Conservation (phyloP, 2,329 filamentous ascomycete species). For the Fusarium bactridioides region DNA sequence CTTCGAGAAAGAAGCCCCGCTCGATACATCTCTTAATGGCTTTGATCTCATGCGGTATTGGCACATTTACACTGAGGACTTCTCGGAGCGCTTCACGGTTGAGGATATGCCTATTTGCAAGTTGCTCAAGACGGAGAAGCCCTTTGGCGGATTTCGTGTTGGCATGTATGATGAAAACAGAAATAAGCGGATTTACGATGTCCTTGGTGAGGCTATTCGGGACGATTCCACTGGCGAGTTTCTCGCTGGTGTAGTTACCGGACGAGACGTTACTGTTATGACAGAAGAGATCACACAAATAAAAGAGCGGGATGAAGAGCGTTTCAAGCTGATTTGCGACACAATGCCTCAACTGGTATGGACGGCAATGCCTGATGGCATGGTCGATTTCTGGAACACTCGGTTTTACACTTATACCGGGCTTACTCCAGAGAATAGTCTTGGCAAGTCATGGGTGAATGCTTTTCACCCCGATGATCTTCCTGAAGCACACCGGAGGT, state of each 20-base stretch:
- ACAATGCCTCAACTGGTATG: constrained; percentile 77
- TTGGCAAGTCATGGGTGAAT: constrained; percentile 68
- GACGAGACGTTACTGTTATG: constrained; percentile 76
- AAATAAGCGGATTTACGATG: constrained; percentile 67
- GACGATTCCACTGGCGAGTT: constrained; percentile 76
- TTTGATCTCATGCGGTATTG: constrained; percentile 68
- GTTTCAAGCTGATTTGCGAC: constrained; percentile 80
- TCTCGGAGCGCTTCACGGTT: constrained; percentile 62
- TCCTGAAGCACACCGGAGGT: constrained; percentile 60
- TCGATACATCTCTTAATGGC: constrained; percentile 54
- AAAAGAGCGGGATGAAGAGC: constrained; percentile 73
- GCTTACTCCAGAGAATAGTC: constrained; percentile 66
- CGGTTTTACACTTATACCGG: constrained; percentile 86
- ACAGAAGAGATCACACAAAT: constrained; percentile 74
- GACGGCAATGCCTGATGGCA: constrained; percentile 73
- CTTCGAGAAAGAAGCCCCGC: constrained; percentile 54
- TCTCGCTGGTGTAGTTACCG: constrained; percentile 74
- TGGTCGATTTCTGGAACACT: constrained; percentile 76
- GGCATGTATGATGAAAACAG: constrained; percentile 67
- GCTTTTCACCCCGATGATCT: constrained; percentile 78
- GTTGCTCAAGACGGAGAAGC: constrained; percentile 67
- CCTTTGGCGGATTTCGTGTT: constrained; percentile 66
- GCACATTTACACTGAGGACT: constrained; percentile 71
- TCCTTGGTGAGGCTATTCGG: constrained; percentile 71
- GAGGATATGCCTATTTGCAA: constrained; percentile 73